Base-by-base conservation (phyloP, 2,329 filamentous ascomycete genomes). In the Rachicladosporium sp. region DNA sequence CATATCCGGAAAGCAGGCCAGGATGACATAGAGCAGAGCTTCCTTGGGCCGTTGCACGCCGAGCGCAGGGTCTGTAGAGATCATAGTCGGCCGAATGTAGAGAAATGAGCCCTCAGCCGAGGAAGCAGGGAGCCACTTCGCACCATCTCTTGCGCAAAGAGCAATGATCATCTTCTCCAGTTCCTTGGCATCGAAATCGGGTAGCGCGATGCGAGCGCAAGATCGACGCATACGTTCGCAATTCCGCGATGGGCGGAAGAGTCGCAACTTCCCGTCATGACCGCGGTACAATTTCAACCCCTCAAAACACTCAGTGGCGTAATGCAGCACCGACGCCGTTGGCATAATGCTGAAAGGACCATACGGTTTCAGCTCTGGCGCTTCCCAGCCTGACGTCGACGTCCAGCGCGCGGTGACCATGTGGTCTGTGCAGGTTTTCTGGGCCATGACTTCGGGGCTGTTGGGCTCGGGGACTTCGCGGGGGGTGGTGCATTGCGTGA, bases 301-400 rank as follows among this genome's bases (percentile, higher is more conserved):
- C 64, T 93, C 86, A 65, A 93, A 93, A 62, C 86, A 93, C 63
- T 89, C 82, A 35, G 85, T 93, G 8, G 85, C 86, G 63, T 93
- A 93, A 70, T 93, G 86, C 44, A 93, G 72, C 45, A 79, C 78
- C 3, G 78, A 83, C 10, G 85, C 83, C 4, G 81, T 88, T 29
- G 86, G 86, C 67, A 85, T 81, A 53, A 93, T 76, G 46, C 71
- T 71, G 38, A 93, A 66, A 8, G 83, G 80, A 0, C 82, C 82
- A 61, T 85, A 91, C 19, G 85, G 82, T 58, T 76, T 74, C 43
- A 93, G 71, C 51, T 80, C 71, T 1, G 86, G 86, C 2, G 73
- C 68, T 30, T 71, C 69, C 86, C 86, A 93, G 51, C 86, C 86
- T 12, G 63, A 56, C 33, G 65, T 57, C 13, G 60, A 63, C 29